Percentiles rank a stretch among this genome's conserved stretches.
These are phyloP conservation scores for Byssothecium circinans DNA, from an alignment of 2,329 filamentous ascomycete species.

Conservation along the genomic window DNA sequence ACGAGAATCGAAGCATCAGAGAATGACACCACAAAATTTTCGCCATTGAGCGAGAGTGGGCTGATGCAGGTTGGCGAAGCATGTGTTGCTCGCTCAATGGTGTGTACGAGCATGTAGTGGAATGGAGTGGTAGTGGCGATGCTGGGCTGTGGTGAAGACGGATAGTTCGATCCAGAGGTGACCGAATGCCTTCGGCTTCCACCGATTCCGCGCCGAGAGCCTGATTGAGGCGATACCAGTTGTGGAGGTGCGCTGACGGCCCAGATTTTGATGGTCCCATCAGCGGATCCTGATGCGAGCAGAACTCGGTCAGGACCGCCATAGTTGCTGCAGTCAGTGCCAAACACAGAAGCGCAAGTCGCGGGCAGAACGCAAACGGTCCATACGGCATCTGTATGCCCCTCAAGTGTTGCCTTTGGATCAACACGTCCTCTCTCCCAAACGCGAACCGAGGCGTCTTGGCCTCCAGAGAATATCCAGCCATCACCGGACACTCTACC, in stretches of 20 bases:
- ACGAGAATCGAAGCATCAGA: slow-evolving; percentile 87
- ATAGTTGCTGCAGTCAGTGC: slow-evolving; percentile 68
- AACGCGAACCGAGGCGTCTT: slow-evolving; percentile 88
- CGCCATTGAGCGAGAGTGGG: slow-evolving; percentile 78
- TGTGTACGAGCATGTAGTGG: slow-evolving; percentile 83
- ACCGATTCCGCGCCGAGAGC: slow-evolving; percentile 66
- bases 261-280: slow-evolving; percentile 92
- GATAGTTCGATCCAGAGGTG: slow-evolving; percentile 90
- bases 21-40: slow-evolving; percentile 91
- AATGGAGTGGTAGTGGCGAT: slow-evolving; percentile 84
- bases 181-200: slow-evolving; percentile 88
- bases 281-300: slow-evolving; percentile 87
- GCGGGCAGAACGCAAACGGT: slow-evolving; percentile 88
- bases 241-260: slow-evolving; percentile 90
- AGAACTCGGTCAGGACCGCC: slow-evolving; percentile 84
- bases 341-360: slow-evolving; percentile 78
- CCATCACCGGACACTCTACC: slow-evolving; percentile 88
- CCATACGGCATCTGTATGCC: slow-evolving; percentile 96
- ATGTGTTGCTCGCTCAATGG: slow-evolving; percentile 70
- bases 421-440: slow-evolving; percentile 96
- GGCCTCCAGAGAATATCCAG: slow-evolving; percentile 97
- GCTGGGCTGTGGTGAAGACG: slow-evolving; percentile 85
- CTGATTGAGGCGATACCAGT: slow-evolving; percentile 76
- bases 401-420: slow-evolving; percentile 90
- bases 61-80: slow-evolving; percentile 89